Conservation (phyloP, 2,329 filamentous ascomycete species). For the Myriosclerotinia scirpicola region DNA sequence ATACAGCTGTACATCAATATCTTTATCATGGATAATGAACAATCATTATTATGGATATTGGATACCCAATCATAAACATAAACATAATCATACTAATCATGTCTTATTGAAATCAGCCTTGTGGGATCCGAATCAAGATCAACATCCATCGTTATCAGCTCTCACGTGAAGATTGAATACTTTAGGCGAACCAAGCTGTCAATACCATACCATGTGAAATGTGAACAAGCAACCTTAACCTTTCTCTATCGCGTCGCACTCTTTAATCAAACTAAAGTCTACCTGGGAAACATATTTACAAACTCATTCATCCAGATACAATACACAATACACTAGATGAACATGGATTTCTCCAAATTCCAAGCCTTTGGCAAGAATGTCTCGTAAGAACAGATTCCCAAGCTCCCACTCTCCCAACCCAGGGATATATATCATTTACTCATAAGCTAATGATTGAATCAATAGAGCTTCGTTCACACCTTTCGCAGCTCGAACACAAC, state of each 20-base stretch:
- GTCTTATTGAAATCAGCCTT: background rate
- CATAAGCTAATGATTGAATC: constrained; percentile 40
- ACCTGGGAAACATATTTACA: background rate
- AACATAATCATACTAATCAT: background rate
- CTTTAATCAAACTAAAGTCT: constrained; percentile 19
- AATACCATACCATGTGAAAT: constrained; percentile 6
- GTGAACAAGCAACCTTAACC: constrained; percentile 2
- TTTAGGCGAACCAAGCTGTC: constrained; percentile 15
- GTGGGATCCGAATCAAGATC: background rate
- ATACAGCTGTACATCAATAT: background rate
- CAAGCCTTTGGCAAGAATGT: constrained; percentile 70
- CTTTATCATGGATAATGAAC: background rate
- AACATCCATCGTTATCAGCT: constrained; percentile 4
- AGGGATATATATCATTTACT: constrained; percentile 1
- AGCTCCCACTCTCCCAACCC: constrained; percentile 30
- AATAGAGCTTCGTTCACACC: constrained; percentile 83
- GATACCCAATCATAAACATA: too few relatives aligned
- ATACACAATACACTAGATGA: constrained; percentile 18
- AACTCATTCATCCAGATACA: background rate
- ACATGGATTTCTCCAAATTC: constrained; percentile 62
- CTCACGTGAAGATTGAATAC: constrained; percentile 16
- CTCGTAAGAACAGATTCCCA: constrained; percentile 49
- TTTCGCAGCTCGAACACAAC: constrained; percentile 89
- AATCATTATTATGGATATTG: too few relatives aligned
- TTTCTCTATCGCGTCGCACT: background rate